Conservation (phyloP, 257 asterid species). For the Solanum chiquidenum region DNA sequence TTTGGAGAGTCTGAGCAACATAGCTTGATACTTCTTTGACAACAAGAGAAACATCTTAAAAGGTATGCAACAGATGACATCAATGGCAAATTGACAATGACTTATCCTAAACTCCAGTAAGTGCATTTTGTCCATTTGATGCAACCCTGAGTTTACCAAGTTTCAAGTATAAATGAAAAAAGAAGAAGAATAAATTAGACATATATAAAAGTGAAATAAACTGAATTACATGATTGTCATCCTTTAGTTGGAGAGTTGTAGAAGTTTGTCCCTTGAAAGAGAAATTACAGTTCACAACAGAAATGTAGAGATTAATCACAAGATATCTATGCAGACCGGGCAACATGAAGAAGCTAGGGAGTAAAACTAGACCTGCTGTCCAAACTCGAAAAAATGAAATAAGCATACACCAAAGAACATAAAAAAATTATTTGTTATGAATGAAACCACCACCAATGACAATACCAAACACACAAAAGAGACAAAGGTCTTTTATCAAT, state of each 20-base stretch:
- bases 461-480: background rate
- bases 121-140: background rate
- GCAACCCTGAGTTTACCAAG: too few species aligned
- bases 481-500: background rate
- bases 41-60: background rate
- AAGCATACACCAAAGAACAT: background rate
- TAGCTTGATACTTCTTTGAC: background rate
- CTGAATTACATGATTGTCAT: background rate
- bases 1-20: background rate
- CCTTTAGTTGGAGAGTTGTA: background rate
- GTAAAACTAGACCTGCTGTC: constrained; percentile 19
- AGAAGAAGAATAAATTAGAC: background rate
- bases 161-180: background rate
- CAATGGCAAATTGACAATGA: background rate
- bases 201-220: background rate
- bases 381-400: background rate
- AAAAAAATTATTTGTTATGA: background rate
- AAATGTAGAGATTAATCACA: background rate
- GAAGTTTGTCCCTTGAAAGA: background rate
- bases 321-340: background rate
- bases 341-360: background rate
- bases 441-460: background rate
- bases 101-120: background rate
- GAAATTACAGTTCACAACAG: background rate
- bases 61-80: too few species aligned